A percentile compares a stretch with the other conserved stretches of the same genome.
phyloP scores from a whole-genome alignment of 2,329 filamentous ascomycete species.

The Diaporthe destruens region DNA sequence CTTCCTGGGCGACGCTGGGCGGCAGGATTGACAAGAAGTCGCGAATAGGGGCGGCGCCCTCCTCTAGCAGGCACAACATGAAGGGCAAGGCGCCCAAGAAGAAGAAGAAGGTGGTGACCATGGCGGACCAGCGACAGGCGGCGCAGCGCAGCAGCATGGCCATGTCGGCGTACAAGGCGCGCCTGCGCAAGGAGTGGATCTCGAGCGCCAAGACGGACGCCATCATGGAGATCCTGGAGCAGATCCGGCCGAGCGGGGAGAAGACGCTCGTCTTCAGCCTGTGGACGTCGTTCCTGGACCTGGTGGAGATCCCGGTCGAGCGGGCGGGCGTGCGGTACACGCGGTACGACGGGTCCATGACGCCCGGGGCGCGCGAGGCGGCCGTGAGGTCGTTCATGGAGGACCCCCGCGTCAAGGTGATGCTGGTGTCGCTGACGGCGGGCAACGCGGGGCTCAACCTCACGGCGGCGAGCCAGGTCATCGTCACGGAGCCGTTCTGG shows the following conservation, averaged over 20 bases:
- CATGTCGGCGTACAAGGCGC: slow-evolving; percentile 46
- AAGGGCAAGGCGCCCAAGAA: slow-evolving; percentile 6
- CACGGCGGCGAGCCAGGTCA: slow-evolving; percentile 82
- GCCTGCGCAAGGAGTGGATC: slow-evolving; percentile 47
- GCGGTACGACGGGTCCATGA: slow-evolving; percentile 51
- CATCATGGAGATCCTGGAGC: slow-evolving; percentile 47
- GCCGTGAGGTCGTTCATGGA: slow-evolving; percentile 74
- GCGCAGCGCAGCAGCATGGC: slow-evolving; percentile 45
- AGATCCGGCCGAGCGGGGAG: slow-evolving; percentile 46
- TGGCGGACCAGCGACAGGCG: slow-evolving; percentile 47
- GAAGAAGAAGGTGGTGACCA: slow-evolving; percentile 37
- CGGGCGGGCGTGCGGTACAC: slow-evolving; percentile 46
- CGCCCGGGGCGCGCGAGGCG: slow-evolving; percentile 63
- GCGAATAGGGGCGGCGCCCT: not conserved
- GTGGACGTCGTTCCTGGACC: slow-evolving; percentile 52
- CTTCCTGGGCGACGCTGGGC: not conserved
- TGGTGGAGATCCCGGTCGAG: slow-evolving; percentile 50
- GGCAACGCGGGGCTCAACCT: slow-evolving; percentile 88
- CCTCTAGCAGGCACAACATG: not conserved
- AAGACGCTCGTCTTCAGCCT: slow-evolving; percentile 52
- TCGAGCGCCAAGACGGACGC: slow-evolving; percentile 50
- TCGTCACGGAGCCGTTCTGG: slow-evolving; percentile 92
- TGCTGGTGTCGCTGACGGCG: slow-evolving; percentile 81
- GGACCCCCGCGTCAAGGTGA: slow-evolving; percentile 65
- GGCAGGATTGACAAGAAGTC: not conserved